Evolutionary conservation across 192 early-diverging fungal species (phyloP).

Genomic region (Geranomyces michiganensis): DNA sequence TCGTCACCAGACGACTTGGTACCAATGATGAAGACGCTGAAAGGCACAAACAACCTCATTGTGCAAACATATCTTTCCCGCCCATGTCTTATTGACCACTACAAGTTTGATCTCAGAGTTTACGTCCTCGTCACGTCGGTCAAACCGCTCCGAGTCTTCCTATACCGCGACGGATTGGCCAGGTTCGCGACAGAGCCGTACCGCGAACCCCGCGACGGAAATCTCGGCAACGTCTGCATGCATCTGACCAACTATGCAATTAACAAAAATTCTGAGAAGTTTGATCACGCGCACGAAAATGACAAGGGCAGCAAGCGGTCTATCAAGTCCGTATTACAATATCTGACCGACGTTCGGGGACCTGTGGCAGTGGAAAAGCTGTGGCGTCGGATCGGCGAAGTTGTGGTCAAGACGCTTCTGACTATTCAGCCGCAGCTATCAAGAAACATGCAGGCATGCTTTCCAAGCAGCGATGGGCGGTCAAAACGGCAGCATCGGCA

Average conservation of each 20-base stretch:
- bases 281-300: slow-evolving; percentile 36
- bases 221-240: slow-evolving; percentile 57
- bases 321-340: slow-evolving; percentile 43
- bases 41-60: slow-evolving; percentile 40
- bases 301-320: slow-evolving; percentile 49
- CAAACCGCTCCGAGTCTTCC: slow-evolving; percentile 58
- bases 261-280: slow-evolving; percentile 58
- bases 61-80: slow-evolving; percentile 51
- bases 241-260: slow-evolving; percentile 70
- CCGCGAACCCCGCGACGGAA: slow-evolving; percentile 40
- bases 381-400: slow-evolving; percentile 52
- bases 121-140: slow-evolving; percentile 63
- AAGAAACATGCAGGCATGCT: slow-evolving; percentile 51
- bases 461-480: slow-evolving; percentile 30
- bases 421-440: slow-evolving; percentile 55
- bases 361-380: slow-evolving; percentile 28
- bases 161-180: slow-evolving; percentile 62
- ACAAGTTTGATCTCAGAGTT: slow-evolving; percentile 64
- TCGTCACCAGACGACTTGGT: slow-evolving; percentile 30
- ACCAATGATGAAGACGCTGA: slow-evolving; percentile 21
- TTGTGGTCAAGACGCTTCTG: slow-evolving; percentile 58
- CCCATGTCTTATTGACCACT: slow-evolving; percentile 57
- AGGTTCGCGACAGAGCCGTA: slow-evolving; percentile 62
- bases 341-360: slow-evolving; percentile 24
- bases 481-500: background rate